Conservation (phyloP, 2,329 filamentous ascomycete species). For the Monosporascus cannonballus region DNA sequence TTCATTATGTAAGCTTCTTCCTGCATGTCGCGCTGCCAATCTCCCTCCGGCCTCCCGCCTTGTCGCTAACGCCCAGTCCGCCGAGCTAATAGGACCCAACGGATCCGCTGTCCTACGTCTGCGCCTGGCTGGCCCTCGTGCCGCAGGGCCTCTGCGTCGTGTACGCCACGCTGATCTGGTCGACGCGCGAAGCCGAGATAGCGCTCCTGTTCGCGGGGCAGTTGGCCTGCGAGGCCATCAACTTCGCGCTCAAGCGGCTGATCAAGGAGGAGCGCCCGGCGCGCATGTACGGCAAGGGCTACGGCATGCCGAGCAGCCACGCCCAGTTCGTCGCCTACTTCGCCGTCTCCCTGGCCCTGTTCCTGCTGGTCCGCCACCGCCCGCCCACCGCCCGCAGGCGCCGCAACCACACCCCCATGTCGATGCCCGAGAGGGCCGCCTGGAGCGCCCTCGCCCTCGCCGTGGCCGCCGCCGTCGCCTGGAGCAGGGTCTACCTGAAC, state of each 20-base stretch:
- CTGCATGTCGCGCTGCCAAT: too few relatives aligned
- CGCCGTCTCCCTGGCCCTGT: constrained; percentile 75
- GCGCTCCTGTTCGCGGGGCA: constrained; percentile 87
- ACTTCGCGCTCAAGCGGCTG: constrained; percentile 81
- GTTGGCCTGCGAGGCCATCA: constrained; percentile 83
- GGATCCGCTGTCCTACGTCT: constrained; percentile 78
- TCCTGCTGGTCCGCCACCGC: constrained; percentile 74
- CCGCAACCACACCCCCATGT: constrained; percentile 48
- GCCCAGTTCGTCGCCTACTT: constrained; percentile 94
- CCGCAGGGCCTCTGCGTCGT: constrained; percentile 87
- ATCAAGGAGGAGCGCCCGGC: constrained; percentile 88
- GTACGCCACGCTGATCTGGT: constrained; percentile 86
- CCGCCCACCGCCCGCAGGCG: constrained; percentile 38
- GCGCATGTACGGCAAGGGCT: constrained; percentile 84
- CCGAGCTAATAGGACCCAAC: constrained; percentile 63
- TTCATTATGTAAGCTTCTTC: constrained; percentile 73
- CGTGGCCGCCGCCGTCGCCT: constrained; percentile 64
- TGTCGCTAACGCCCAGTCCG: neutral
- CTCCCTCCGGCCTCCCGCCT: neutral
- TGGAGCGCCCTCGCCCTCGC: constrained; percentile 49
- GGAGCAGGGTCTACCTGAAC: constrained; percentile 81
- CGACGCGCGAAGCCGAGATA: constrained; percentile 85
- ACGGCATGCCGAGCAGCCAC: constrained; percentile 94
- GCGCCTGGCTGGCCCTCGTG: constrained; percentile 88
- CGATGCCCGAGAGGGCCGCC: constrained; percentile 52